Base-by-base conservation (phyloP, 306 rosid species). In the Lagenaria siceraria region DNA sequence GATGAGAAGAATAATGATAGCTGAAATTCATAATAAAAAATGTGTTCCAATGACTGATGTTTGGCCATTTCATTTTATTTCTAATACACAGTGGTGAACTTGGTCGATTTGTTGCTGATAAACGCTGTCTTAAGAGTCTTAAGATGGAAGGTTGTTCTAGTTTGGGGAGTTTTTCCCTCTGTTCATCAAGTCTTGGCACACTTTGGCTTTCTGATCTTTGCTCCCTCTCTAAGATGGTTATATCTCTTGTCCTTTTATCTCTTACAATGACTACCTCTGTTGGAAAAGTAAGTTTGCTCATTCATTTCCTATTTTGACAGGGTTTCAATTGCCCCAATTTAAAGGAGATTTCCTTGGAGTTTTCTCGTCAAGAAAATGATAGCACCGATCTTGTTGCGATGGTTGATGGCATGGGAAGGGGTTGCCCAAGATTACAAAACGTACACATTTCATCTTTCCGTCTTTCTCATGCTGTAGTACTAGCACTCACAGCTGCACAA, bases 131-230 rank as follows among this genome's bases (percentile, higher is more conserved):
- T 84, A 92, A 86, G 85, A 86, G 85, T 86, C 87, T 96, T 54
- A 90, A 90, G 90, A 86, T 96, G 90, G 97, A 96, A 84, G 98
- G 97, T 21, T 92, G 99, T 84, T 92, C 91, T 78, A 89, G 79
- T 82, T 74, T 96, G 13, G 89, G 98, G 22, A 86, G 96, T 76
- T 86, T 92, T 83, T 83, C 87, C 77, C 90, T 96, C 59, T 84
- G 82, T 82, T 96, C 99, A 8, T 79, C 93, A 8, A 88, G 97
- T 83, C 92, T 96, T 51, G 80, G 87, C 82, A 96, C 97, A 35
- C 86, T 96, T 64, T 96, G 99, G 99, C 94, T 96, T 59, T 90
- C 99, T 7, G 91, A 90, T 81, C 87, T 96, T 72, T 80, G 80
- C 78, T 90, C 91, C 68, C 90, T 88, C 21, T 92, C 98, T 79